Percentiles rank a stretch among this genome's conserved stretches.
These are phyloP conservation scores for Senna tora DNA, from an alignment of 306 rosid genomes.

Conservation along the genomic window DNA sequence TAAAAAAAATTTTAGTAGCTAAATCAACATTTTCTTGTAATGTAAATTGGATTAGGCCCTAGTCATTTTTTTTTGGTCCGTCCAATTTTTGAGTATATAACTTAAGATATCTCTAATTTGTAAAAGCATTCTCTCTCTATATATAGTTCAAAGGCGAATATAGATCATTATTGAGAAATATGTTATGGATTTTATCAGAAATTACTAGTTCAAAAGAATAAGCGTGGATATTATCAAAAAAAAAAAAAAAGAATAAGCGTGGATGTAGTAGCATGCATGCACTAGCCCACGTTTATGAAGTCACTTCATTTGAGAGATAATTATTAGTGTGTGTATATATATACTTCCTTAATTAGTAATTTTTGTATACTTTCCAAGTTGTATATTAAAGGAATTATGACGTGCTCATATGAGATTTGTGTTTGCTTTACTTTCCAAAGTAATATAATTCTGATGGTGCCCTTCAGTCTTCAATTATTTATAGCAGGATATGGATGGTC, in stretches of 20 bases:
- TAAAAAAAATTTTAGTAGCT: no score
- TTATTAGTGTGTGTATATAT: no score
- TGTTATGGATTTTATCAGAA: neutral
- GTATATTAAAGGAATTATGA: neutral
- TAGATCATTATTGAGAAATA: neutral
- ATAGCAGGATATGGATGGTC: slow-evolving; percentile 10
- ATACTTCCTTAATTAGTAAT: no score
- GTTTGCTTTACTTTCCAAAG: slow-evolving; percentile 3
- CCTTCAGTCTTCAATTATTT: neutral
- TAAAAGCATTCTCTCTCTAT: neutral
- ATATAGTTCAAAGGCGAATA: no score
- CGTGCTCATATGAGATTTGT: neutral
- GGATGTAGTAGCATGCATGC: neutral
- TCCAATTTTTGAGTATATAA: no score
- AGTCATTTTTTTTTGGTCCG: no score
- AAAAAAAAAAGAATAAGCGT: neutral
- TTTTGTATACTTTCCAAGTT: neutral
- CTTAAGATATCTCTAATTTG: neutral
- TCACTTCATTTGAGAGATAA: no score
- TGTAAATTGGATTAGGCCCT: no score
- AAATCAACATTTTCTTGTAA: no score
- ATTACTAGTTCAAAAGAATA: neutral
- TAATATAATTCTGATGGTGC: neutral
- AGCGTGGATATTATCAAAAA: neutral
- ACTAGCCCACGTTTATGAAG: no score